Percentiles rank a stretch among this genome's conserved stretches.
Conservation (phyloP, 257 asterid genomes). For the Cynanchum wilfordii region DNA sequence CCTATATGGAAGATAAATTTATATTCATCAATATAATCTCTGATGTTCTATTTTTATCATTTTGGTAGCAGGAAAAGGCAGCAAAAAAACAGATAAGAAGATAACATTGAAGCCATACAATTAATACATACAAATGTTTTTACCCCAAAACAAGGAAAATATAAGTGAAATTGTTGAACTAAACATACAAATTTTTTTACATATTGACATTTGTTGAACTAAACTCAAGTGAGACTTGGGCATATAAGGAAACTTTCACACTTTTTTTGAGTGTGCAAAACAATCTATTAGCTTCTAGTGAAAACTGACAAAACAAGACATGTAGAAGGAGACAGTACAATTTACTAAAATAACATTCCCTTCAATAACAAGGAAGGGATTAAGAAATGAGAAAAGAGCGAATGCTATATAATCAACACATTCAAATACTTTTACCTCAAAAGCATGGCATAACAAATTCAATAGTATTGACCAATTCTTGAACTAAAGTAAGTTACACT, state of each 20-base stretch:
- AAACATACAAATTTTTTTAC: too few species aligned
- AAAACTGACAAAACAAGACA: background rate
- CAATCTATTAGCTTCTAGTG: background rate
- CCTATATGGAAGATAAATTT: conserved; percentile 37
- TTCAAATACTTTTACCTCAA: background rate
- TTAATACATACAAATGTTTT: background rate
- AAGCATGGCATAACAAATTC: too few species aligned
- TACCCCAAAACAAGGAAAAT: background rate
- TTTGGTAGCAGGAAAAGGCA: background rate
- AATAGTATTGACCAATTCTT: too few species aligned
- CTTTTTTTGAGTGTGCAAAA: background rate
- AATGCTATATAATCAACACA: background rate
- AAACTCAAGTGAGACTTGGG: background rate
- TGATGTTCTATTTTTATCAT: background rate
- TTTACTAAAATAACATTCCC: background rate
- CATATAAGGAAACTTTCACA: background rate
- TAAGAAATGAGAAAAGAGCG: background rate
- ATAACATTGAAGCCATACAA: background rate
- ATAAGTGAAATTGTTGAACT: background rate
- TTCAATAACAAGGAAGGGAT: background rate
- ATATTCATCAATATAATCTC: background rate
- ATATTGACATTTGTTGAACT: background rate
- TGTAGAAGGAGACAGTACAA: background rate
- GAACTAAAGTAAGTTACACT: too few species aligned
- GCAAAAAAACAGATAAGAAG: background rate